These are phyloP conservation scores for Urochloa ruziziensis DNA, from an alignment of 176 grass and related monocot genomes.

Conservation along the genomic window DNA sequence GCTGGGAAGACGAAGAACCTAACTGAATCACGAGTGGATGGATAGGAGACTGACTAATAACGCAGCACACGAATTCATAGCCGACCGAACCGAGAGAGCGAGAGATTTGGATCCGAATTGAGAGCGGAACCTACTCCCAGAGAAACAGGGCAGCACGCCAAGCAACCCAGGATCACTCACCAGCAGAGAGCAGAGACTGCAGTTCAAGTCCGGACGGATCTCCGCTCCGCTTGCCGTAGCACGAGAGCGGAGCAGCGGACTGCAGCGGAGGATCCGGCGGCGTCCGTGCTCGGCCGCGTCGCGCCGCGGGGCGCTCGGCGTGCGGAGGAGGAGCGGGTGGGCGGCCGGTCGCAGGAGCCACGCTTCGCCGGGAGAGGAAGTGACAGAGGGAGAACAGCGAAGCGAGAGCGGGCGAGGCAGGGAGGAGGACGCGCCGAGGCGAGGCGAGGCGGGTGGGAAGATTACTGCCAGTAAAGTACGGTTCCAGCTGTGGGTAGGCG, in stretches of 20 bases:
- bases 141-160: not conserved
- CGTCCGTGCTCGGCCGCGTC: not conserved
- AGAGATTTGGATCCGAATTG: slow-evolving; percentile 28
- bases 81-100: not conserved
- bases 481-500: slow-evolving; percentile 30
- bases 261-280: not conserved
- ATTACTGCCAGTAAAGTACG: slow-evolving; percentile 38
- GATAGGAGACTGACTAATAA: not conserved
- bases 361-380: not conserved
- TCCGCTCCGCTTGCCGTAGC: not conserved
- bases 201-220: slow-evolving; percentile 1
- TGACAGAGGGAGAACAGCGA: slow-evolving; percentile 3
- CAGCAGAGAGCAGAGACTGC: not conserved
- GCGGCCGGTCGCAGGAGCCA: not conserved
- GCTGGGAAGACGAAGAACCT: not conserved
- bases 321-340: not conserved
- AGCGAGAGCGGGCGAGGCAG: not conserved
- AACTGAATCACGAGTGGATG: not conserved
- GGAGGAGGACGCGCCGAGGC: slow-evolving; percentile 22
- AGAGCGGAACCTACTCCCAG: not conserved
- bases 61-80: not conserved
- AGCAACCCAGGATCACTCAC: slow-evolving; percentile 17
- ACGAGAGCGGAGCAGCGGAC: not conserved
- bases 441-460: slow-evolving; percentile 31
- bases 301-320: not conserved